These are phyloP conservation scores for Mycosphaerelloides madeirae DNA, from an alignment of 2,329 filamentous ascomycete genomes.

Conservation along the genomic window DNA sequence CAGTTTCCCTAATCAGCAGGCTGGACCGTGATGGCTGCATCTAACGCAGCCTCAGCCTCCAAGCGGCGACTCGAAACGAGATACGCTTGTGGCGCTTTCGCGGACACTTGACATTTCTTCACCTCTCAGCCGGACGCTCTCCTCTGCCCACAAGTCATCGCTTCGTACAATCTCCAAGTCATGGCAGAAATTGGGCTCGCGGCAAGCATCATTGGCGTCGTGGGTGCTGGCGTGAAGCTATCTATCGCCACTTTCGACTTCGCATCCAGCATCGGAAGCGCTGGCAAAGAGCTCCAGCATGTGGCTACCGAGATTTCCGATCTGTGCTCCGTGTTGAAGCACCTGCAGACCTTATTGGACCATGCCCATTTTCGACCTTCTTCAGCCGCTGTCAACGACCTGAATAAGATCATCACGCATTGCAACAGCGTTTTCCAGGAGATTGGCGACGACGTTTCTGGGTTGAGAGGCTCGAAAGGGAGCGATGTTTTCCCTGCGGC, in stretches of 20 bases:
- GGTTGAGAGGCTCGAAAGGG: background rate
- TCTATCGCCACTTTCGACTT: no score
- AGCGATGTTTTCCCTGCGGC: constrained; percentile 1
- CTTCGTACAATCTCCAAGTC: no score
- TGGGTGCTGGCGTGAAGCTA: constrained; percentile 7
- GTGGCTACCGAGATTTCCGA: constrained; percentile 7
- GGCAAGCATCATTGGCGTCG: constrained; percentile 5
- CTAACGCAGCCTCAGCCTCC: no score
- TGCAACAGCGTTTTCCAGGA: background rate
- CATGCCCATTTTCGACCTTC: constrained; percentile 8
- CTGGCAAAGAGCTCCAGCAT: constrained; percentile 8
- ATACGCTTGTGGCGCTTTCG: no score
- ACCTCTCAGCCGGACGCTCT: no score
- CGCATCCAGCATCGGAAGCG: constrained; percentile 5
- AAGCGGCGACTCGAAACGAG: no score
- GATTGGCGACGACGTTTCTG: background rate
- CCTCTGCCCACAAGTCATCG: no score
- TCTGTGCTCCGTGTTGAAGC: constrained; percentile 4
- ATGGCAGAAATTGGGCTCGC: constrained; percentile 6
- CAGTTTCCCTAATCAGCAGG: no score
- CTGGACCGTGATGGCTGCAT: no score
- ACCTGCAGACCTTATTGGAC: constrained; percentile 5
- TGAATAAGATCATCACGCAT: constrained; percentile 3
- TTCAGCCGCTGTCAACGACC: background rate
- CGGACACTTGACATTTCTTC: no score